These are phyloP conservation scores for Salix udensis DNA, from an alignment of 345 rosid genomes.

Conservation along the genomic window DNA sequence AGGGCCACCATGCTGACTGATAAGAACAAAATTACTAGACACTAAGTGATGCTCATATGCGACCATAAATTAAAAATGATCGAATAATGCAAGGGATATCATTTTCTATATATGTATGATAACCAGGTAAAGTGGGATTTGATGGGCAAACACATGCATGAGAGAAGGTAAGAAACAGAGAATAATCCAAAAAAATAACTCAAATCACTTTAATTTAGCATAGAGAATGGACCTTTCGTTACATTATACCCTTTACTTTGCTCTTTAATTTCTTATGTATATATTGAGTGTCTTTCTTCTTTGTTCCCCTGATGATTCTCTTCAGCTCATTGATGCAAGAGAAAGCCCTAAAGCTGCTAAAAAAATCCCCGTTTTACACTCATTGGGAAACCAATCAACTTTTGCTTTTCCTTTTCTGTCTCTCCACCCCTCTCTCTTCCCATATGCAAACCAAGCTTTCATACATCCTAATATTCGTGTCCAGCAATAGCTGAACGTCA, in stretches of 20 bases:
- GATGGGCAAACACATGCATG: too few species aligned
- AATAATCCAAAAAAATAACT: background rate
- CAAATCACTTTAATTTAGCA: background rate
- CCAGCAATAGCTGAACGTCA: too few species aligned
- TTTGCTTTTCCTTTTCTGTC: conserved; percentile 10
- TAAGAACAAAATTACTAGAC: background rate
- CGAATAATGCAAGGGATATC: too few species aligned
- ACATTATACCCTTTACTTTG: too few species aligned
- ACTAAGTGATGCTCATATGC: too few species aligned
- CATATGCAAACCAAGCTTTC: background rate
- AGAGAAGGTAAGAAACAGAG: background rate
- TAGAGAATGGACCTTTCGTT: too few species aligned
- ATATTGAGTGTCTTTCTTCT: background rate
- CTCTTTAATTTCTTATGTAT: background rate
- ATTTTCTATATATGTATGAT: too few species aligned
- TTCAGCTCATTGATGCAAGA: conserved; percentile 28
- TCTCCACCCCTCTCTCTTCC: background rate
- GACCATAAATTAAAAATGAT: background rate
- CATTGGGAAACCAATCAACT: conserved; percentile 19
- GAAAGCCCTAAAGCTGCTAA: conserved; percentile 24
- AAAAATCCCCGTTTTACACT: background rate
- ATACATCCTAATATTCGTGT: background rate
- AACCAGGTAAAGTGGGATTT: too few species aligned
- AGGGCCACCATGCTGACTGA: too few species aligned
- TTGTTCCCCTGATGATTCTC: conserved; percentile 10